phyloP scores from a whole-genome alignment of 2,329 filamentous ascomycete genomes.

The Calonectria hongkongensis region DNA sequence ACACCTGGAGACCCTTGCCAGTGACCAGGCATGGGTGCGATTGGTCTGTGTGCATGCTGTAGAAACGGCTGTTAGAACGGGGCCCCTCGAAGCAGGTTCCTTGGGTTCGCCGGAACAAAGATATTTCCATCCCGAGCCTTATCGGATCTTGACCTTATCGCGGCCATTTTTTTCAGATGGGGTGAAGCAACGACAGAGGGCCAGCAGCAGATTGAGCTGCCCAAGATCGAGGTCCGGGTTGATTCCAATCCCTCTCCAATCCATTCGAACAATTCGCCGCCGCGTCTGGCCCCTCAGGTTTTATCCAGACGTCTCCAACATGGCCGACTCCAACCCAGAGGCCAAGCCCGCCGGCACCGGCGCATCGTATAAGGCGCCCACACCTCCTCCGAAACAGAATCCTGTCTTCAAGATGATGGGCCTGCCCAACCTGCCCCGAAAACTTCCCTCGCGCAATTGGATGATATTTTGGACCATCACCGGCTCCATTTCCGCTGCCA shows the following conservation, averaged over 20 bases:
- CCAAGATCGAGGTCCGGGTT: slow-evolving; percentile 31
- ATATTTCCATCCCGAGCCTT: slow-evolving; percentile 54
- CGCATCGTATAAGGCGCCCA: slow-evolving; percentile 57
- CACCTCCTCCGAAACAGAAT: slow-evolving; percentile 73
- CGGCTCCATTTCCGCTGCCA: slow-evolving; percentile 84
- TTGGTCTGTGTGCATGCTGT: slow-evolving; percentile 17
- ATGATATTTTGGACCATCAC: slow-evolving; percentile 92
- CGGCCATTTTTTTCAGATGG: slow-evolving; percentile 48
- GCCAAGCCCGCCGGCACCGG: slow-evolving; percentile 52
- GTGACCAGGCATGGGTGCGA: slow-evolving; percentile 7
- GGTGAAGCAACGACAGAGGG: slow-evolving; percentile 40
- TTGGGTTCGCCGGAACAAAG: slow-evolving; percentile 37
- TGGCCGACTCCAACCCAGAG: slow-evolving; percentile 52
- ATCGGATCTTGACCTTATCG: slow-evolving; percentile 50
- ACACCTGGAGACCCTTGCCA: slow-evolving; percentile 4
- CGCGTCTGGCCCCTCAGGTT: slow-evolving; percentile 6
- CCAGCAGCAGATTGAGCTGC: slow-evolving; percentile 40
- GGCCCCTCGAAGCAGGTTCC: no score
- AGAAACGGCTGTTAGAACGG: background rate
- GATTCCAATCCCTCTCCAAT: slow-evolving; percentile 32
- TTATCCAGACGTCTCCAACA: slow-evolving; percentile 37
- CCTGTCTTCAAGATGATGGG: slow-evolving; percentile 87
- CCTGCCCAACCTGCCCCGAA: slow-evolving; percentile 87
- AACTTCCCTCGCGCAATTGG: slow-evolving; percentile 97
- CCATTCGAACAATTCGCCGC: slow-evolving; percentile 22